Percentiles rank a stretch among this genome's conserved stretches.
phyloP scores from a whole-genome alignment of 371 early-diverging fungal genomes.

The Mucor saturninus region DNA sequence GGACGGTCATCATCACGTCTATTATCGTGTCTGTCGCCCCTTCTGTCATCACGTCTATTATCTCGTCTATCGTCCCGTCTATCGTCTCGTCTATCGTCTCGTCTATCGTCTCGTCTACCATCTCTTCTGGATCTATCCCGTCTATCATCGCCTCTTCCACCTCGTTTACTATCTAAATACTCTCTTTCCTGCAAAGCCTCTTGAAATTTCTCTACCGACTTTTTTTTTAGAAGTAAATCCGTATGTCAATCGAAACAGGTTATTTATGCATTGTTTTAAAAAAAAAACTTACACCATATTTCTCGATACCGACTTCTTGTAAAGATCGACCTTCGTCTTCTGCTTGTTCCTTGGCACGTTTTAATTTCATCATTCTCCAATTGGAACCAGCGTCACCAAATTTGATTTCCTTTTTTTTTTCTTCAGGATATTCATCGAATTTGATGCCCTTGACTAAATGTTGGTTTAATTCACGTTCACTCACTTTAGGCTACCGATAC shows the following conservation, averaged over 20 bases:
- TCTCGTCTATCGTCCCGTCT: conserved; percentile 6
- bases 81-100: not conserved
- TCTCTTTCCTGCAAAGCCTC: conserved; percentile 72
- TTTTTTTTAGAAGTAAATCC: not conserved
- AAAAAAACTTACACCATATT: conserved; percentile 59
- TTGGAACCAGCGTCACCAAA: conserved; percentile 79
- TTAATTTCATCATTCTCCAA: conserved; percentile 87
- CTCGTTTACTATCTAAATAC: conserved; percentile 59
- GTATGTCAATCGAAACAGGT: not conserved
- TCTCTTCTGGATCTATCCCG: not conserved
- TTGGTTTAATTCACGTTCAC: conserved; percentile 58
- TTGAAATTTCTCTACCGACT: conserved; percentile 70
- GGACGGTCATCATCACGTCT: not conserved
- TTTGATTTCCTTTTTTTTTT: conserved; percentile 33
- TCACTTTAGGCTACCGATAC: conserved; percentile 46
- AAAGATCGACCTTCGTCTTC: conserved; percentile 67
- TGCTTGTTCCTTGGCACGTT: conserved; percentile 72
- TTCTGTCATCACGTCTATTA: conserved; percentile 11
- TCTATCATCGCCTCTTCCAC: conserved; percentile 17
- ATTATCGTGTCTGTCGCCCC: conserved; percentile 5
- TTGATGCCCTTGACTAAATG: conserved; percentile 50
- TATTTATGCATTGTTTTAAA: not conserved
- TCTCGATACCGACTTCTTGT: conserved; percentile 74
- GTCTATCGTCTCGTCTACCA: conserved; percentile 13
- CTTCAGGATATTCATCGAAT: conserved; percentile 53